phyloP scores from a whole-genome alignment of 225 moss, liverwort and hornwort species.

The Marchantia paleacea region DNA sequence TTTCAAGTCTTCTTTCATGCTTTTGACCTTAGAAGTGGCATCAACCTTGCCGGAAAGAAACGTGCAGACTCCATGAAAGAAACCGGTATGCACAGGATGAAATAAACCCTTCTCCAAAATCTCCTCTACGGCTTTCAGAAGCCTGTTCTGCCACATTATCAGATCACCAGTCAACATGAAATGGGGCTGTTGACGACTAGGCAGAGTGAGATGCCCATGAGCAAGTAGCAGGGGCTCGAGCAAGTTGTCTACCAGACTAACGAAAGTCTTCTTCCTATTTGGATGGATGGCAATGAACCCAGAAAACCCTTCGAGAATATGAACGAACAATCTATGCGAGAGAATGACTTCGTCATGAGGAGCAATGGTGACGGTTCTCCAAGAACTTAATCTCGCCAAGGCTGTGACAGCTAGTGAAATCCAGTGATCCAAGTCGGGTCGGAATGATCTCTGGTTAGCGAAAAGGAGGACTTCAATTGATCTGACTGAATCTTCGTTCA shows the following conservation, averaged over 20 bases:
- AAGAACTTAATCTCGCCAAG: conserved; percentile 40
- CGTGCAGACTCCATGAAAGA: conserved; percentile 68
- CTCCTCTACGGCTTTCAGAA: conserved; percentile 56
- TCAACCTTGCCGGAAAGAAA: conserved; percentile 40
- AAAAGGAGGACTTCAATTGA: conserved; percentile 50
- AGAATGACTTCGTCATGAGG: neutral
- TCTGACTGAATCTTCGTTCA: conserved; percentile 28
- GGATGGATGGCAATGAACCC: conserved; percentile 63
- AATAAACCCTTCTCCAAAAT: conserved; percentile 73
- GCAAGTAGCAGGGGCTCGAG: conserved; percentile 59
- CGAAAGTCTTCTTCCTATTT: conserved; percentile 73
- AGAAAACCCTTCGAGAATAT: conserved; percentile 69
- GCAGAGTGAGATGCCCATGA: conserved; percentile 21
- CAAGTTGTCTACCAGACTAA: conserved; percentile 58
- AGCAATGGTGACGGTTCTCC: neutral
- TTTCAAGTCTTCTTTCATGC: conserved; percentile 8
- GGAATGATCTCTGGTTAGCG: conserved; percentile 70
- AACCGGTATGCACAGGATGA: conserved; percentile 72
- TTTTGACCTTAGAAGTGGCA: conserved; percentile 4
- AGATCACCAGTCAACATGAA: neutral
- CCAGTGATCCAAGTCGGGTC: conserved; percentile 86
- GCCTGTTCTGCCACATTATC: conserved; percentile 25
- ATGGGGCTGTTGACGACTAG: conserved; percentile 6
- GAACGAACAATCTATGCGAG: conserved; percentile 28
- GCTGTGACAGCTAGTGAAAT: conserved; percentile 61